Evolutionary conservation across 345 rosid genomes (phyloP).

Genomic region (Syzygium oleosum): DNA sequence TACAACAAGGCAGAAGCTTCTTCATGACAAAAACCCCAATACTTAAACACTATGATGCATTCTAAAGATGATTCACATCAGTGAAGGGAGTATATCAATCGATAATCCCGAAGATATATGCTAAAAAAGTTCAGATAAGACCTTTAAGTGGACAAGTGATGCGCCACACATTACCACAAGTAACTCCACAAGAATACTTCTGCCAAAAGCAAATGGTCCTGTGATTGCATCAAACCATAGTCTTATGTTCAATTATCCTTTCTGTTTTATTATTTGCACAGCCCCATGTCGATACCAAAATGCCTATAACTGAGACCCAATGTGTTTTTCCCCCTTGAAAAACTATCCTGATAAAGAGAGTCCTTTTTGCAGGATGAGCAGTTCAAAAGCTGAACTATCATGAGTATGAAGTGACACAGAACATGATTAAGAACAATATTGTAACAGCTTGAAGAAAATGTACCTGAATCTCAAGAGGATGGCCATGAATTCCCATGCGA

Average conservation of each 20-base stretch:
- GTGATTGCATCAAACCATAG: not conserved
- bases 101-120: not conserved
- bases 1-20: not conserved
- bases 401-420: not conserved
- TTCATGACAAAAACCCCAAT: not conserved
- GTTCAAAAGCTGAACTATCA: not conserved
- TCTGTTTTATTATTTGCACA: not conserved
- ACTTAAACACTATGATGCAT: not conserved
- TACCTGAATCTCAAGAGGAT: slow-evolving; percentile 94
- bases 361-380: not conserved
- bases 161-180: not conserved
- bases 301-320: not conserved
- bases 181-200: not conserved
- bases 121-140: not conserved
- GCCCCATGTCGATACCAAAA: not conserved
- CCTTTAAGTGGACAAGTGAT: not conserved
- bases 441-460: not conserved
- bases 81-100: not conserved
- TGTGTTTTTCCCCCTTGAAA: not conserved
- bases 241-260: not conserved
- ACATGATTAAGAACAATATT: not conserved
- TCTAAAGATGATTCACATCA: not conserved
- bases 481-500: slow-evolving; percentile 98
- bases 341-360: not conserved
- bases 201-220: not conserved